Conservation (phyloP, 345 rosid genomes). For the Murraya paniculata region DNA sequence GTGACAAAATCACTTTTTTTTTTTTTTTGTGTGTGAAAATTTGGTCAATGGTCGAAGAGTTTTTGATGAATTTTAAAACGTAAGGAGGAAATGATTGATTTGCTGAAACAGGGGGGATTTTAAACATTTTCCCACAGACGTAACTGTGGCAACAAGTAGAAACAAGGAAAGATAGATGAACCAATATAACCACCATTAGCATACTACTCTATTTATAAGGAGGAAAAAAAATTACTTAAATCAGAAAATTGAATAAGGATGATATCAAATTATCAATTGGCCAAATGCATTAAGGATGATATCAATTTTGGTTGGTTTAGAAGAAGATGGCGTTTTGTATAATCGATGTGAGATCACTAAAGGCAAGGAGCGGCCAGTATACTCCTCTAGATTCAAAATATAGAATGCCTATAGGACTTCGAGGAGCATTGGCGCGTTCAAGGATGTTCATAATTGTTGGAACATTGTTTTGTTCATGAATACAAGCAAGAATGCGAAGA, state of each 20-base stretch:
- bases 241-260: neutral
- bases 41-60: too few relatives aligned
- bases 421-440: slow-evolving; percentile 27
- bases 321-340: neutral
- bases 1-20: too few relatives aligned
- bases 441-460: slow-evolving; percentile 30
- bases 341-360: slow-evolving; percentile 5
- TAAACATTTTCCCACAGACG: too few relatives aligned
- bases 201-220: too few relatives aligned
- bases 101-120: too few relatives aligned
- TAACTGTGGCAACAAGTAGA: too few relatives aligned
- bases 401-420: slow-evolving; percentile 25
- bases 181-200: too few relatives aligned
- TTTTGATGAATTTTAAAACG: too few relatives aligned
- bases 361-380: slow-evolving; percentile 14
- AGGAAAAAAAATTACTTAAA: too few relatives aligned
- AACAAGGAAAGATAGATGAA: too few relatives aligned
- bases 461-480: slow-evolving; percentile 32
- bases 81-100: too few relatives aligned
- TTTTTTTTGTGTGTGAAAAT: too few relatives aligned
- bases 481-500: slow-evolving; percentile 35
- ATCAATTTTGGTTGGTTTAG: neutral
- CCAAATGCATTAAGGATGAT: slow-evolving; percentile 12
- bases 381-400: slow-evolving; percentile 34
- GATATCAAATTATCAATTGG: slow-evolving; percentile 1